Evolutionary conservation across 441 rosid species (phyloP).

Genomic region (Gossypium schwendimanii): DNA sequence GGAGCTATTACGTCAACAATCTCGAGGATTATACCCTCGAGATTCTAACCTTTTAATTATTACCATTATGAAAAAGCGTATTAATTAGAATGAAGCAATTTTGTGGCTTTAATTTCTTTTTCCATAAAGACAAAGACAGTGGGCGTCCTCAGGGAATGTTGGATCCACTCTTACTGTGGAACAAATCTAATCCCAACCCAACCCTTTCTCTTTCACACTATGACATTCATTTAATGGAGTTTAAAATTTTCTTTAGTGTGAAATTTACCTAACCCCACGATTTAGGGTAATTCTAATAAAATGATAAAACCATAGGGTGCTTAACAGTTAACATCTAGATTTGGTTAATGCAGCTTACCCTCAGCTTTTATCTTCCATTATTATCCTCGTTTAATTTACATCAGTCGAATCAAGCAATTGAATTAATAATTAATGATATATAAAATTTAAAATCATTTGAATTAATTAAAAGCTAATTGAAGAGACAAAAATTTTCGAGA

Average conservation of each 20-base stretch:
- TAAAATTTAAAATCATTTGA: no score
- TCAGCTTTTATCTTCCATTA: no score
- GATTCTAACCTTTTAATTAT: conserved; percentile 29
- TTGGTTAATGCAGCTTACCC: conserved; percentile 22
- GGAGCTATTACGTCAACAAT: conserved; percentile 11
- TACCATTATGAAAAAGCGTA: conserved; percentile 2
- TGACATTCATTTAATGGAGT: no score
- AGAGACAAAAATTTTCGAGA: no score
- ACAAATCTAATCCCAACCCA: neutral
- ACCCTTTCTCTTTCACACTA: no score
- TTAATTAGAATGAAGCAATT: conserved; percentile 14
- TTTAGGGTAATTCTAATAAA: neutral
- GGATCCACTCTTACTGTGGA: conserved; percentile 34
- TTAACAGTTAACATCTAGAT: conserved; percentile 37
- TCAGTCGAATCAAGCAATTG: no score
- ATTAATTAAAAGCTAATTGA: no score
- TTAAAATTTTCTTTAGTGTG: no score
- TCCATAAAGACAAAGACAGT: conserved; percentile 7
- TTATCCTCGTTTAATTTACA: no score
- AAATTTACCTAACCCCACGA: neutral
- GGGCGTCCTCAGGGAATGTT: conserved; percentile 36
- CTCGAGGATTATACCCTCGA: conserved; percentile 37
- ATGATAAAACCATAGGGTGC: conserved; percentile 15
- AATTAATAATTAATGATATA: no score
- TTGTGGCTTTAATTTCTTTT: neutral